A percentile compares a stretch with the other conserved stretches of the same genome.
phyloP scores from a whole-genome alignment of 2,329 filamentous ascomycete species.

The Fusarium vanettenii region DNA sequence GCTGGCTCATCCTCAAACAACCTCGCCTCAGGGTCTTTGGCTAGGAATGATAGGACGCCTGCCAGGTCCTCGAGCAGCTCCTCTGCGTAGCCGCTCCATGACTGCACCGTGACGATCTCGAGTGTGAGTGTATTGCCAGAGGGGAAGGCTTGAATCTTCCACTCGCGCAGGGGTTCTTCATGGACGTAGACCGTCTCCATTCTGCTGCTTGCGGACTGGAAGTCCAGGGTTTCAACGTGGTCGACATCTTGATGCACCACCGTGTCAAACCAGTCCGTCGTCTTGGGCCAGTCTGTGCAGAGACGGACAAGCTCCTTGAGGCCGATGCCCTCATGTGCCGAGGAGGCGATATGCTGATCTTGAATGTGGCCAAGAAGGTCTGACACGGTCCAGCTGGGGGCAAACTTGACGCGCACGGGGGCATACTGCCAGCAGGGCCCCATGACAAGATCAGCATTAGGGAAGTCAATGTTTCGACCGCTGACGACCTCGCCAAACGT shows the following conservation, averaged over 20 bases:
- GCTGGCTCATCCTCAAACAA: background rate
- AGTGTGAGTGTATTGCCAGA: background rate
- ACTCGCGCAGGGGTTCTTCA: background rate
- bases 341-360: constrained; percentile 54
- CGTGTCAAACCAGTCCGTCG: background rate
- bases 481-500: background rate
- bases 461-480: background rate
- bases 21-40: background rate
- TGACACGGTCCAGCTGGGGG: background rate
- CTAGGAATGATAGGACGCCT: background rate
- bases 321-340: constrained; percentile 66
- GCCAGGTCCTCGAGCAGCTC: background rate
- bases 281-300: background rate
- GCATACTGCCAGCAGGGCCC: background rate
- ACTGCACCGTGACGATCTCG: background rate
- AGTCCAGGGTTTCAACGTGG: background rate
- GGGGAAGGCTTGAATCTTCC: background rate
- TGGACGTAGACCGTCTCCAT: background rate
- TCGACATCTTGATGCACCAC: background rate
- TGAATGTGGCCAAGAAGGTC: background rate
- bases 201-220: background rate
- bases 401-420: background rate
- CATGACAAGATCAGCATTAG: background rate
- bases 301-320: constrained; percentile 60
- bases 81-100: background rate